These are phyloP conservation scores for Thermothelomyces thermophilus DNA, from an alignment of 2,329 filamentous ascomycete genomes.

Conservation along the genomic window DNA sequence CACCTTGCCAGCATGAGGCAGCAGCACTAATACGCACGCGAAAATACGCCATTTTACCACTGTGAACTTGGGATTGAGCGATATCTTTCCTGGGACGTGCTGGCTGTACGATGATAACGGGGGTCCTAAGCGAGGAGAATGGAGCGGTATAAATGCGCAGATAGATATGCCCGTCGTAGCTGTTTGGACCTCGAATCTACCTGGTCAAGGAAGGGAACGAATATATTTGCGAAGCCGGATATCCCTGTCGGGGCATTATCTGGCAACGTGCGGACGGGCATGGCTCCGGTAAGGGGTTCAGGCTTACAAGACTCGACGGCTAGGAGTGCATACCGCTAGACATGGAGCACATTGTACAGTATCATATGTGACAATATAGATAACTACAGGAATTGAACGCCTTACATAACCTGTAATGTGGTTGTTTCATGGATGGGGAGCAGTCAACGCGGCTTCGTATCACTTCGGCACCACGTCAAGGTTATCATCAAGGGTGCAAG, in stretches of 20 bases:
- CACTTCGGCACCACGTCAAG: not conserved
- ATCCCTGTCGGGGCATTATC: too few relatives aligned
- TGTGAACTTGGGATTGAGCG: not conserved
- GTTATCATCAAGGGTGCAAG: not conserved
- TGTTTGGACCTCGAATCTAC: too few relatives aligned
- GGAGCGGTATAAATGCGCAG: too few relatives aligned
- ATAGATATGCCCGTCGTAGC: too few relatives aligned
- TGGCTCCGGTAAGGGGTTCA: not conserved
- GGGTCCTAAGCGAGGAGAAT: too few relatives aligned
- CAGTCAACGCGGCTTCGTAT: too few relatives aligned
- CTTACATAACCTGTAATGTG: not conserved
- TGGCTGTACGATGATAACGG: too few relatives aligned
- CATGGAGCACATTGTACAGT: slow-evolving; percentile 2
- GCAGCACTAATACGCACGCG: not conserved
- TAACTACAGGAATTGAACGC: not conserved
- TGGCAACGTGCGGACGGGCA: not conserved
- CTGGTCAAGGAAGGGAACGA: too few relatives aligned
- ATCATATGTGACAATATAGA: not conserved
- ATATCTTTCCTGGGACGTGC: too few relatives aligned
- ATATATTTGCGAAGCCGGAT: too few relatives aligned
- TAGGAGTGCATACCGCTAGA: not conserved
- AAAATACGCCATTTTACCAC: not conserved
- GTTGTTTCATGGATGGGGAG: too few relatives aligned
- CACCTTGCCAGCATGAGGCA: slow-evolving; percentile 62
- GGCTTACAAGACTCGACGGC: not conserved